Evolutionary conservation across 768 basidiomycete genomes (phyloP).

Genomic region (Boletus huronensis): DNA sequence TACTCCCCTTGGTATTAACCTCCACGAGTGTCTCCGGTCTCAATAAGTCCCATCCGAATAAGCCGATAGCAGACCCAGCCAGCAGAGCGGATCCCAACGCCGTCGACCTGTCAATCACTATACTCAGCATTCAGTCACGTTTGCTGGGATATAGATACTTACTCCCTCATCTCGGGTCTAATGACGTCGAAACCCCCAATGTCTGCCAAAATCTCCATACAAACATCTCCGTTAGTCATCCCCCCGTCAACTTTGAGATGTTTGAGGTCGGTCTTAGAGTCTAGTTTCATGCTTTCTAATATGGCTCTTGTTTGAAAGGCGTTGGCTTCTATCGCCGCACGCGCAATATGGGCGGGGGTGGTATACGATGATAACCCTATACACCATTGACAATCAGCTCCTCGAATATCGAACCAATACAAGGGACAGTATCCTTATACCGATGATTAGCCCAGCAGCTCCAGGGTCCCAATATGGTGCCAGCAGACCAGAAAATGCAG

Average conservation of each 20-base stretch:
- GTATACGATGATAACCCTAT: conserved; percentile 81
- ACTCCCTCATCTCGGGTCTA: conserved; percentile 97
- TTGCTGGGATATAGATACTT: conserved; percentile 29
- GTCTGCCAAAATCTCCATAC: conserved; percentile 84
- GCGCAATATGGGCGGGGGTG: conserved; percentile 87
- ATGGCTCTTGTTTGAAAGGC: conserved; percentile 96
- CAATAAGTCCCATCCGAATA: conserved; percentile 90
- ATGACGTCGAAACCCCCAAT: conserved; percentile 90
- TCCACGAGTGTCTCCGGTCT: conserved; percentile 78
- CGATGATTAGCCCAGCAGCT: conserved; percentile 84
- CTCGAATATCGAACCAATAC: neutral
- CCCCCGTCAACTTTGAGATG: conserved; percentile 97
- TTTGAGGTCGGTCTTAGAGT: conserved; percentile 76
- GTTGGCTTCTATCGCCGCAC: conserved; percentile 93
- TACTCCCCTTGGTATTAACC: conserved; percentile 84
- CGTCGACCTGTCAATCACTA: conserved; percentile 62
- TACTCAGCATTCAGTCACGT: neutral
- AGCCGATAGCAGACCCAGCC: conserved; percentile 80
- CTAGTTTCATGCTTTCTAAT: conserved; percentile 91
- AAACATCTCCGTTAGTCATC: conserved; percentile 91
- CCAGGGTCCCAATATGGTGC: conserved; percentile 98
- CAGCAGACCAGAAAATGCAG: conserved; percentile 92
- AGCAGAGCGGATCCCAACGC: conserved; percentile 93
- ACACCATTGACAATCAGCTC: neutral
- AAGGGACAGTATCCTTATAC: conserved; percentile 32